Base-by-base conservation (phyloP, 305 asterid species). In the Fraxinus nigra region DNA sequence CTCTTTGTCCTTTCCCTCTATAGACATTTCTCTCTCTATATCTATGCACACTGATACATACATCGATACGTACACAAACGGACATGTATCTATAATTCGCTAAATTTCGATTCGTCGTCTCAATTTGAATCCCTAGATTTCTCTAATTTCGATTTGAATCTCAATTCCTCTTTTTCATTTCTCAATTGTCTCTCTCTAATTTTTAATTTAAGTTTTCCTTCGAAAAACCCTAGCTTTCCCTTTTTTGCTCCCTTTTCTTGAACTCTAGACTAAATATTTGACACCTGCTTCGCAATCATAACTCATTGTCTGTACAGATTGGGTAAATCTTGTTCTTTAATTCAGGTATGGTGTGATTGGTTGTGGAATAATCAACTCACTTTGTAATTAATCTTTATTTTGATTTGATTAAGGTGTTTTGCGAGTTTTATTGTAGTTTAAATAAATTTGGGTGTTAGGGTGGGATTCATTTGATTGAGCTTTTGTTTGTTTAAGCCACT, bases 211-310 rank as follows among this genome's bases (percentile, higher is more conserved):
- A 84, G 85, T 65, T 80, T 7, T 32, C 56, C 54, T 78, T 72
- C 78, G 82, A 84, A 90, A 90, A 92, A 90, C 94, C 94, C 97
- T 90, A 92, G 90, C 81, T 88, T 82, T 43, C 85, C 83, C 81
- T 82, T 80, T 24, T 76, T 70, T n/a, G 38, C 90, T 80, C 77
- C 35, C 30, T 20, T 59, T 59, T 82, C 82, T 81, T 84, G 84
- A 73, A 77, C 88, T 88, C 86, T 88, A 85, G 85, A 80, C 74
- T 37, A 69, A 83, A 82, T 81, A 78, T 74, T 85, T 70, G 83
- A 83, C 85, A 83, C 87, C 75, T 72, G 32, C 79, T 81, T 81
- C 78, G 70, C 82, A 85, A 84, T 90, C 88, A 82, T 38, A 75
- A 77, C 84, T 84, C 86, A 82, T 78, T 77, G 72, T 81, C 35